phyloP scores from a whole-genome alignment of 1,139 yeast species.

The Suhomyces bokatorum region DNA sequence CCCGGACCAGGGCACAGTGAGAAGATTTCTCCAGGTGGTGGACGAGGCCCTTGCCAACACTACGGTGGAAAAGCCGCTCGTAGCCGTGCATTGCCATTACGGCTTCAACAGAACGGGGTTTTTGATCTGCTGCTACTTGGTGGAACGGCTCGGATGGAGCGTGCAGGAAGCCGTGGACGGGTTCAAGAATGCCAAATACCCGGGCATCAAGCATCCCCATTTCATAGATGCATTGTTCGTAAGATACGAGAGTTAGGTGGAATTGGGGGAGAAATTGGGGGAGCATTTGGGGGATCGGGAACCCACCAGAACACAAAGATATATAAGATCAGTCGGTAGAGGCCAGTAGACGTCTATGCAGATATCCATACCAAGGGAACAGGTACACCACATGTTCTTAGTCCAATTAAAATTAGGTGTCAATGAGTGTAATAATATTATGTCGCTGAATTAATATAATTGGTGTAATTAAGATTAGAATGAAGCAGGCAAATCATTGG shows the following conservation, averaged over 20 bases:
- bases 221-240: slow-evolving; percentile 73
- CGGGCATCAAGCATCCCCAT: slow-evolving; percentile 79
- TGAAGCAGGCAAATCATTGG: too few relatives aligned
- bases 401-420: too few relatives aligned
- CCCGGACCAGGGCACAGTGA: slow-evolving; percentile 63
- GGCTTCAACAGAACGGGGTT: slow-evolving; percentile 83
- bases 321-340: too few relatives aligned
- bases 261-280: too few relatives aligned
- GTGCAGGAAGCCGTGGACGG: slow-evolving; percentile 66
- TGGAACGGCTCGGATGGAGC: slow-evolving; percentile 59
- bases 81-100: slow-evolving; percentile 79
- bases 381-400: too few relatives aligned
- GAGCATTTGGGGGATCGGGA: background rate
- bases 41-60: slow-evolving; percentile 44
- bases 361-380: background rate
- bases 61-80: slow-evolving; percentile 32
- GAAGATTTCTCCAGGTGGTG: slow-evolving; percentile 55
- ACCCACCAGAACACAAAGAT: too few relatives aligned
- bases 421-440: too few relatives aligned
- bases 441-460: too few relatives aligned
- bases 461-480: too few relatives aligned
- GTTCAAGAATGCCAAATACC: slow-evolving; percentile 57
- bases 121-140: slow-evolving; percentile 66
- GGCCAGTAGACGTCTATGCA: too few relatives aligned
- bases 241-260: slow-evolving; percentile 47